Percentiles rank a stretch among this genome's conserved stretches.
Evolutionary conservation across 2,329 filamentous ascomycete genomes (phyloP).

Genomic region (Emergomyces orientalis): DNA sequence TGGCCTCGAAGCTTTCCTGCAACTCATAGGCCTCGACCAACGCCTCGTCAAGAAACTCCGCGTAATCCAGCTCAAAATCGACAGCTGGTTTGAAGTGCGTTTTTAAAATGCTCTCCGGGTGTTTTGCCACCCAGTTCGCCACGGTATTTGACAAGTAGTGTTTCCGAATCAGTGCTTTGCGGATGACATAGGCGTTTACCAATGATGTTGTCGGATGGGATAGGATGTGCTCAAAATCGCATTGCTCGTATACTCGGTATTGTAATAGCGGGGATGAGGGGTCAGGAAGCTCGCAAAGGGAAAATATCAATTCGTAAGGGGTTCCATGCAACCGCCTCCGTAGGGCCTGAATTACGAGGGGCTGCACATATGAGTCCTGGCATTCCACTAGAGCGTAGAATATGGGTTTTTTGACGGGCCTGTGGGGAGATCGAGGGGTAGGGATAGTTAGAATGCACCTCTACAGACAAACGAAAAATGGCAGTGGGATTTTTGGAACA

Average conservation of each 20-base stretch:
- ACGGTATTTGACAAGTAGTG: slow-evolving; percentile 84
- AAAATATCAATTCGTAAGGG: slow-evolving; percentile 48
- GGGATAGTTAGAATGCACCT: slow-evolving; percentile 12
- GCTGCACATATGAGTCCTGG: slow-evolving; percentile 81
- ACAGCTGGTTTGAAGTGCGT: slow-evolving; percentile 67
- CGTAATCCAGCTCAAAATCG: slow-evolving; percentile 90
- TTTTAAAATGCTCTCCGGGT: slow-evolving; percentile 60
- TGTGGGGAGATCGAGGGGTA: slow-evolving; percentile 7
- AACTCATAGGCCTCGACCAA: slow-evolving; percentile 84
- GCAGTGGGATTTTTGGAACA: not conserved
- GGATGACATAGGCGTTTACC: slow-evolving; percentile 85
- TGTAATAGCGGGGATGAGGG: slow-evolving; percentile 53
- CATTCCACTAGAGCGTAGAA: slow-evolving; percentile 72
- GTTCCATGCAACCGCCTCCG: slow-evolving; percentile 48
- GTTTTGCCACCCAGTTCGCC: slow-evolving; percentile 74
- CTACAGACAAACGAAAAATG: not conserved
- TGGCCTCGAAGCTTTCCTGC: slow-evolving; percentile 63
- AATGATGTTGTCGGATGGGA: slow-evolving; percentile 53
- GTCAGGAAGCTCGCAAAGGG: slow-evolving; percentile 40
- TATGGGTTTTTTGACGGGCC: slow-evolving; percentile 19
- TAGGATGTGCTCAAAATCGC: slow-evolving; percentile 72
- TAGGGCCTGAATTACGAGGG: slow-evolving; percentile 68
- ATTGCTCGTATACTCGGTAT: slow-evolving; percentile 74
- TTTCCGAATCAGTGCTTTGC: slow-evolving; percentile 92
- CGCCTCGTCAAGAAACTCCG: slow-evolving; percentile 91